Base-by-base conservation (phyloP, 768 basidiomycete genomes). In the Leucocoprinus birnbaumii region DNA sequence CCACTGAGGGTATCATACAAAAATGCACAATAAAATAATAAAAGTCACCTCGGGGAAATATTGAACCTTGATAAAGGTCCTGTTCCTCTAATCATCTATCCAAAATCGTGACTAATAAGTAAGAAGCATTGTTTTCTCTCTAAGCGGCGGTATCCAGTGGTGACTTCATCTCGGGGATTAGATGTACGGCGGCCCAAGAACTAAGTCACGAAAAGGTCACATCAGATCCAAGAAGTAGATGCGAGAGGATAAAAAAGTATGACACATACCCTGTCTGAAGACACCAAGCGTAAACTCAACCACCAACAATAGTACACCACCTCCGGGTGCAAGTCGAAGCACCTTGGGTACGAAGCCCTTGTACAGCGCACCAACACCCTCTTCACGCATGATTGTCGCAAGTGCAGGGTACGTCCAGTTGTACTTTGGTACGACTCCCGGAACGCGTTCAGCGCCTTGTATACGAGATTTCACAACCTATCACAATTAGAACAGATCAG, bases 331-430 rank as follows among this genome's bases (percentile, higher is more conserved):
- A 22, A 99, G 80, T 60, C 96, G 83, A 41, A 98, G 80, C 3
- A 97, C 94, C 70, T 99, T 99, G 25, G 96, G 96, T 14, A 90
- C 77, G 70, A 98, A 99, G 31, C 96, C 94, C 67, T 95, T 95
- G 80, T 96, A 97, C 35, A 97, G 75, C 3, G 94, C 93, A 3
- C 72, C 82, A 2, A 86, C 66, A 24, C 94, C 94, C 68, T 97
- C 94, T 73, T 95, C 93, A 22, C 89, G 83, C 59, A 87, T 82
- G 60, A 95, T 92, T 4, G 84, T 87, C 18, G 81, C 71, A 9
- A 95, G 75, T 57, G 91, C 89, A 14, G 95, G 94, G 73, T 95
- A 94, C 51, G 95, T 87, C 95, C 95, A 97, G 71, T 89, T 90
- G 72, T 95, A 94, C 65, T 94, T 95, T 18, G 89, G 89, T 1